phyloP scores from a whole-genome alignment of 2,329 filamentous ascomycete genomes.

The Colletotrichum tamarilloi region DNA sequence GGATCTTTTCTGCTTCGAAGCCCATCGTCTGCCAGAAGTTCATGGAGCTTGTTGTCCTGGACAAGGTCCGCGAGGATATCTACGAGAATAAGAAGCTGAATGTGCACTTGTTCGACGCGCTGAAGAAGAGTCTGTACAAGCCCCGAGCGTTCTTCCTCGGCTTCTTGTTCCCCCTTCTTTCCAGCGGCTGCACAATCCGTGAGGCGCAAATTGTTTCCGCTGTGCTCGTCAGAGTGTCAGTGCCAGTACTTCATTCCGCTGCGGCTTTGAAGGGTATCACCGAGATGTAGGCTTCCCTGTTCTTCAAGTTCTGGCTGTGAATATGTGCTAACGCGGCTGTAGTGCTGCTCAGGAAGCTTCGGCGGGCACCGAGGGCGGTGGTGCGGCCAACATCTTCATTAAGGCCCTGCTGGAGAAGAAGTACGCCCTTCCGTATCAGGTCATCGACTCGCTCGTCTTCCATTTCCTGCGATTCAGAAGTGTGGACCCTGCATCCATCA shows the following conservation, averaged over 20 bases:
- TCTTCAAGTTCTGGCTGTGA: too few species aligned
- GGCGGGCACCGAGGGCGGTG: conserved; percentile 84
- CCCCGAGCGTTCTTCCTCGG: conserved; percentile 92
- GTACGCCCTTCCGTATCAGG: conserved; percentile 94
- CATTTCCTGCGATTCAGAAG: conserved; percentile 93
- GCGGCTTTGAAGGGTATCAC: conserved; percentile 92
- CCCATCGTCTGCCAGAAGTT: conserved; percentile 85
- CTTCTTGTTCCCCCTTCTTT: conserved; percentile 89
- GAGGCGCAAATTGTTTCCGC: conserved; percentile 93
- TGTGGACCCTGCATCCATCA: conserved; percentile 68
- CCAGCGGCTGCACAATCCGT: conserved; percentile 86
- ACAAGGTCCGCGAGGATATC: conserved; percentile 93
- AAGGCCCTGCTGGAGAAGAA: conserved; percentile 94
- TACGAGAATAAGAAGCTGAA: conserved; percentile 95
- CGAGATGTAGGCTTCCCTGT: conserved; percentile 68
- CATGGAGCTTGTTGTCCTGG: conserved; percentile 86
- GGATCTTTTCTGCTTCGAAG: conserved; percentile 90
- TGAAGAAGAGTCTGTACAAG: conserved; percentile 95
- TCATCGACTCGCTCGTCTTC: conserved; percentile 94
- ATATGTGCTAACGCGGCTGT: neutral
- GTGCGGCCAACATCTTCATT: conserved; percentile 95
- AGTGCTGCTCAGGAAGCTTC: conserved; percentile 85
- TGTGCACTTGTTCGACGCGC: conserved; percentile 91
- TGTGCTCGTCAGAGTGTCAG: conserved; percentile 84
- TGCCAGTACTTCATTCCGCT: conserved; percentile 92